Evolutionary conservation across 805 yeast genomes (phyloP), one percentile per base, ranked within the genome.

Genomic region (Komagataella populi): DNA sequence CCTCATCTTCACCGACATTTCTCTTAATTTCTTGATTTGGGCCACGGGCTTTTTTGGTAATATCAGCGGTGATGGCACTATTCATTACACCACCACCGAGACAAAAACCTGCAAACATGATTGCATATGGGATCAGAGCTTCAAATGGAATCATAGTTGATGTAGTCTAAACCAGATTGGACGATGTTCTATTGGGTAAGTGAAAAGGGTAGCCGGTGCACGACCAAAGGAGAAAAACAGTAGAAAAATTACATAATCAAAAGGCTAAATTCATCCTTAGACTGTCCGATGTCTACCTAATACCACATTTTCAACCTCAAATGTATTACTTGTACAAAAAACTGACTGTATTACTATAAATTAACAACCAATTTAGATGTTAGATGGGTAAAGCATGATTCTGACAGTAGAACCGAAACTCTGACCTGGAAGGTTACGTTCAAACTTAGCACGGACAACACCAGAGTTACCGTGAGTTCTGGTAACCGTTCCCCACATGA

Each of bases 371-470:
- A 23, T 65, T 85, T 91, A 91, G 87, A 91, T 93, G 96, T 85
- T 90, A 64, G 98, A 91, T 80, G 99, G 99, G 87, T 91, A 91
- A 77, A 91, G 90, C 96, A 93, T 89, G 81, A 93, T 83, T 83
- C 99, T 87, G 73, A 93, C 98, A 63, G 96, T 84, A 72, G 99
- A 97, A 80, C 99, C 99, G 74, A 93, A 91, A 67, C 98, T 89
- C 87, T 91, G 90, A 66, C 99, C 90, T 76, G 99, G 99, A 72
- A 93, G 84, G 90, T 93, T 93, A 77, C 86, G 82, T 81, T 87
- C 90, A 95, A 93, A 93, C 78, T 83, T 87, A 70, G 99, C 98
- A 80, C 99, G 91, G 66, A 93, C 96, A 64, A 87, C 79, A 79
- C 99, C 99, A 68, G 84, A 78, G 90, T 82, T 87, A 76, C 99